Percentiles rank a stretch among this genome's conserved stretches.
Conservation (phyloP, 2,329 filamentous ascomycete genomes). For the Teratosphaeria pseudoeucalypti region DNA sequence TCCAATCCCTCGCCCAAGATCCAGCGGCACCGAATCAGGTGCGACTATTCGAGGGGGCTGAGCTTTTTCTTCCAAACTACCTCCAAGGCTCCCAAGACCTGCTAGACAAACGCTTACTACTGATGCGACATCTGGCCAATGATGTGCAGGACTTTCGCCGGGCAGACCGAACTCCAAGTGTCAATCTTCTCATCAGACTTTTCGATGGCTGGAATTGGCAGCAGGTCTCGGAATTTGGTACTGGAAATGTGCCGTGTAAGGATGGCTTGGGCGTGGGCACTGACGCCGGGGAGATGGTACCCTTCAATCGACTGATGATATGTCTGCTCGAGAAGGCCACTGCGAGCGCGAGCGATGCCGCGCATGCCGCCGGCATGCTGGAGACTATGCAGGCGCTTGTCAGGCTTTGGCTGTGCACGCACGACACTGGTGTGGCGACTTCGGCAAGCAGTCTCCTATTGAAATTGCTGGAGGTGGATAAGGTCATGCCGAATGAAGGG, state of each 20-base stretch:
- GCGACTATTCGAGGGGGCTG: constrained; percentile 41
- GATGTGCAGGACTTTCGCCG: constrained; percentile 44
- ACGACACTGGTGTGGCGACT: constrained; percentile 45
- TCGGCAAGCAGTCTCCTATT: constrained; percentile 44
- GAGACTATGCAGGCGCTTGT: constrained; percentile 46
- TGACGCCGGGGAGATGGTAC: constrained; percentile 22
- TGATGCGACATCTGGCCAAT: constrained; percentile 38
- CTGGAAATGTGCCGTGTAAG: constrained; percentile 34
- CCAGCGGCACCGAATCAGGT: constrained; percentile 29
- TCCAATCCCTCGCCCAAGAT: neutral
- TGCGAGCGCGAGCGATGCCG: constrained; percentile 41
- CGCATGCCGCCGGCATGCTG: constrained; percentile 46
- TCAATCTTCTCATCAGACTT: constrained; percentile 42
- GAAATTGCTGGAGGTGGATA: constrained; percentile 43
- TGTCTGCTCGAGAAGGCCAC: constrained; percentile 48
- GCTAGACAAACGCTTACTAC: constrained; percentile 23
- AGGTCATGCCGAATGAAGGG: constrained; percentile 11
- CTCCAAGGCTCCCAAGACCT: constrained; percentile 2
- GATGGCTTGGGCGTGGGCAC: constrained; percentile 41
- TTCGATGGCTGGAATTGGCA: constrained; percentile 21
- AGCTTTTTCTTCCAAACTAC: constrained; percentile 30
- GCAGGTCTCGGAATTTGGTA: constrained; percentile 8
- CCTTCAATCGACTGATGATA: constrained; percentile 48
- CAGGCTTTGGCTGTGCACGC: constrained; percentile 48
- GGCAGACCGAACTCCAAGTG: constrained; percentile 43